Percentiles rank a stretch among this genome's conserved stretches.
Conservation (phyloP, 2,329 filamentous ascomycete genomes). For the Chaetomium globosum region DNA sequence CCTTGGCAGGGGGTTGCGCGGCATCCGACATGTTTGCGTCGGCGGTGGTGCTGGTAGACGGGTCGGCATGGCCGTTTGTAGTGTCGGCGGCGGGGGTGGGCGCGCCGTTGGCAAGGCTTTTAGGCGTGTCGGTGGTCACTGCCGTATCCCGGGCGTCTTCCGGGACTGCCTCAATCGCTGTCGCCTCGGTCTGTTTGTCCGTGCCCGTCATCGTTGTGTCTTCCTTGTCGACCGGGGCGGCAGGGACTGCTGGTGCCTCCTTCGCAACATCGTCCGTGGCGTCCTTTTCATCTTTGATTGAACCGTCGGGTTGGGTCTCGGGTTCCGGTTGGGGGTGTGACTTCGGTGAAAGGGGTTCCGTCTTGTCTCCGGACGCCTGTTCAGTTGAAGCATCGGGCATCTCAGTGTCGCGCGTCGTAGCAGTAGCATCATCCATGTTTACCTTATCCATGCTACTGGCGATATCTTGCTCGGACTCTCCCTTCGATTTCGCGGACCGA, state of each 20-base stretch:
- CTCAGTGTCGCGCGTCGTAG: conserved; percentile 26
- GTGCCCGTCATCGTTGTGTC: conserved; percentile 35
- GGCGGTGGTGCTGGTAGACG: conserved; percentile 42
- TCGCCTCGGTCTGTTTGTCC: conserved; percentile 9
- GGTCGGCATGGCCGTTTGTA: conserved; percentile 47
- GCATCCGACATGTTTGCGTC: conserved; percentile 49
- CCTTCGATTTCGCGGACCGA: conserved; percentile 2
- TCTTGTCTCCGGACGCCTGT: conserved; percentile 15
- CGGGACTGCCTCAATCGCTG: conserved; percentile 18
- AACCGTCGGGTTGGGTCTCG: conserved; percentile 1
- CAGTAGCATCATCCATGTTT: conserved; percentile 47
- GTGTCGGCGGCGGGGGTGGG: conserved; percentile 44
- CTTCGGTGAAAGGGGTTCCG: conserved; percentile 17
- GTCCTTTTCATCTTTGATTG: conserved; percentile 12
- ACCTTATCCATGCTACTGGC: conserved; percentile 48
- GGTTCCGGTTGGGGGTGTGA: conserved; percentile 19
- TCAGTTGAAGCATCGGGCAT: conserved; percentile 34
- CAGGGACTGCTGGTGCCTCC: neutral
- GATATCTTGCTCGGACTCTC: conserved; percentile 14
- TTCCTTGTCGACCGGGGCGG: conserved; percentile 27
- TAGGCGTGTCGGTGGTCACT: conserved; percentile 32
- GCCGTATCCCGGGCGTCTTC: conserved; percentile 37
- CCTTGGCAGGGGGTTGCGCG: conserved; percentile 56
- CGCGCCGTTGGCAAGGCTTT: conserved; percentile 41
- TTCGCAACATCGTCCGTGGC: conserved; percentile 8